Percentiles rank a stretch among this genome's conserved stretches.
Conservation (phyloP, 805 yeast species). For the Suhomyces prunicola region DNA sequence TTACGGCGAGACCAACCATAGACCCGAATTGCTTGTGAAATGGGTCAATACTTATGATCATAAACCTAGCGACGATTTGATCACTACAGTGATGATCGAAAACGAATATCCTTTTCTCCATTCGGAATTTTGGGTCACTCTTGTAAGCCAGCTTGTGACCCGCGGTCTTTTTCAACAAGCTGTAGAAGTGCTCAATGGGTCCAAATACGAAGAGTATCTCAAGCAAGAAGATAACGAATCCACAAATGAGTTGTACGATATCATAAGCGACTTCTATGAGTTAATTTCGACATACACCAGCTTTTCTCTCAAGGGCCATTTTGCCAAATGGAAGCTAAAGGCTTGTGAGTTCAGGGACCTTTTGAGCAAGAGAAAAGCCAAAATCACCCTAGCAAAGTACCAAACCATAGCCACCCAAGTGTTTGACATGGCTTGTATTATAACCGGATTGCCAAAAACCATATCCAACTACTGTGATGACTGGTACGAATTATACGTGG, state of each 20-base stretch:
- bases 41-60: constrained; percentile 75
- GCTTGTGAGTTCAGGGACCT: constrained; percentile 51
- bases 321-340: constrained; percentile 48
- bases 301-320: constrained; percentile 39
- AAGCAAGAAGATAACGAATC: constrained; percentile 9
- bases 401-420: constrained; percentile 34
- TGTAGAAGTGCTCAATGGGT: constrained; percentile 41
- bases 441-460: constrained; percentile 48
- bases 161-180: constrained; percentile 65
- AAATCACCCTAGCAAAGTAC: constrained; percentile 21
- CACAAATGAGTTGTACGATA: constrained; percentile 29
- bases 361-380: constrained; percentile 21
- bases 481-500: constrained; percentile 68
- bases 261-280: constrained; percentile 40
- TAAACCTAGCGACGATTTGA: constrained; percentile 53
- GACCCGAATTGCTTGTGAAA: constrained; percentile 44
- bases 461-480: constrained; percentile 50
- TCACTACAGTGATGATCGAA: constrained; percentile 44
- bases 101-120: constrained; percentile 46
- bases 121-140: constrained; percentile 59
- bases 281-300: constrained; percentile 40
- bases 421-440: constrained; percentile 39
- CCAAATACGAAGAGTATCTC: constrained; percentile 40
- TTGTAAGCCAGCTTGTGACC: constrained; percentile 51
- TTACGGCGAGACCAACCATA: constrained; percentile 30